Percentiles rank a stretch among this genome's conserved stretches.
Conservation (phyloP, 1,284 basidiomycete species). For the Jaminaea rosea region DNA sequence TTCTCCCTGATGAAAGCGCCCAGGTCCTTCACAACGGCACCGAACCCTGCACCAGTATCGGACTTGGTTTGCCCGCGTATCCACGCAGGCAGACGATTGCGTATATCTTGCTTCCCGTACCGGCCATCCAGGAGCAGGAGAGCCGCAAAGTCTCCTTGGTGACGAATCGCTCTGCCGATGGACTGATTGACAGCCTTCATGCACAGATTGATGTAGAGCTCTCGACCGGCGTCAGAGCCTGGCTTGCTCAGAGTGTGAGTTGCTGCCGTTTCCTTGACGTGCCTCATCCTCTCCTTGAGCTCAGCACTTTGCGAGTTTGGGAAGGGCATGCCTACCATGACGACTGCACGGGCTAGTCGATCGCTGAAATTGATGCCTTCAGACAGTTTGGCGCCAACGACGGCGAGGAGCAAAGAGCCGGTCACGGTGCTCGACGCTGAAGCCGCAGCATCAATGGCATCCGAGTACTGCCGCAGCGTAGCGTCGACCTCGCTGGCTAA, state of each 20-base stretch:
- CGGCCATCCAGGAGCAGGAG: constrained; percentile 39
- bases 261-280: constrained; percentile 12
- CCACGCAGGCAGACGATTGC: constrained; percentile 48
- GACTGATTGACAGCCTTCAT: constrained; percentile 96
- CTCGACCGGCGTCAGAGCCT: constrained; percentile 14
- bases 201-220: constrained; percentile 52
- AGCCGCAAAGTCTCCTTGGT: constrained; percentile 38
- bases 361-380: constrained; percentile 89
- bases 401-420: constrained; percentile 58
- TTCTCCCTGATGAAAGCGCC: not conserved
- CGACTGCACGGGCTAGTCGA: constrained; percentile 74
- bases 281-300: constrained; percentile 73
- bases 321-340: constrained; percentile 82
- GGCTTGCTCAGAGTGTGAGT: constrained; percentile 12
- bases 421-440: constrained; percentile 15
- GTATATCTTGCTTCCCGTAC: constrained; percentile 31
- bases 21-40: not conserved
- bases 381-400: constrained; percentile 90
- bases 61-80: constrained; percentile 62
- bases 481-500: constrained; percentile 66
- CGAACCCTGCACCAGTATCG: constrained; percentile 11
- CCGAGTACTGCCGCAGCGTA: constrained; percentile 67
- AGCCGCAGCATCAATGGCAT: constrained; percentile 53
- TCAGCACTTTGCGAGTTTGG: constrained; percentile 84
- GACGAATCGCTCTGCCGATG: constrained; percentile 60